Base-by-base conservation (phyloP, 441 rosid genomes). In the Adansonia rubrostipa region DNA sequence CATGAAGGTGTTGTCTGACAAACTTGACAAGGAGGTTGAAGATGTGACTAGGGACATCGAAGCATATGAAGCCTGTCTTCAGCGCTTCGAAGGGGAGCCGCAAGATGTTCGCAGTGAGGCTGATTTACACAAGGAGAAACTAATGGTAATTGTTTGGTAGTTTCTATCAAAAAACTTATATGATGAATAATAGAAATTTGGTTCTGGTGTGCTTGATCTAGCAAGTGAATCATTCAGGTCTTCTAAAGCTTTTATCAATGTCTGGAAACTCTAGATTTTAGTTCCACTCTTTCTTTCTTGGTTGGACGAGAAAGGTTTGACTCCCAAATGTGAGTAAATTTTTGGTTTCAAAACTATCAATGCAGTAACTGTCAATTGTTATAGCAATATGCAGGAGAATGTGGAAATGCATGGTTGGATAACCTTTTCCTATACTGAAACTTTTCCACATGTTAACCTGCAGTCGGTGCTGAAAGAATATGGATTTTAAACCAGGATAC, bases 11-110 rank as follows among this genome's bases (percentile, higher is more conserved):
- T 80, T 96, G 85, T 94, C 99, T 73, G 95, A 92, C 81, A 96
- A 96, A 82, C 97, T 94, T 78, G 95, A 96, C 79, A 91, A 92
- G 78, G 98, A 96, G 88, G 95, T 96, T 76, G 98, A 92, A 77
- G 99, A 96, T 87, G 93, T 87, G 74, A 91, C 88, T 28, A 89
- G 92, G 80, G 98, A 96, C 83, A 90, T 92, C 28, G 95, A 88
- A 86, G 96, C 97, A 33, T 96, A 96, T 67, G 97, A 92, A 88
- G 92, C 91, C 67, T 93, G 98, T 77, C 86, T 92, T 76, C 90
- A 82, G 79, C 88, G 86, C 48, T 77, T 96, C 86, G 94, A 96
- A 82, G 95, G 86, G 54, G 98, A 90, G 83, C 28, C 92, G 5
- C 85, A 73, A 54, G 91, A 91, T 88, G 88, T 92, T 80, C 96